Evolutionary conservation across 2,329 filamentous ascomycete genomes (phyloP).

Genomic region (Fusarium sp.): DNA sequence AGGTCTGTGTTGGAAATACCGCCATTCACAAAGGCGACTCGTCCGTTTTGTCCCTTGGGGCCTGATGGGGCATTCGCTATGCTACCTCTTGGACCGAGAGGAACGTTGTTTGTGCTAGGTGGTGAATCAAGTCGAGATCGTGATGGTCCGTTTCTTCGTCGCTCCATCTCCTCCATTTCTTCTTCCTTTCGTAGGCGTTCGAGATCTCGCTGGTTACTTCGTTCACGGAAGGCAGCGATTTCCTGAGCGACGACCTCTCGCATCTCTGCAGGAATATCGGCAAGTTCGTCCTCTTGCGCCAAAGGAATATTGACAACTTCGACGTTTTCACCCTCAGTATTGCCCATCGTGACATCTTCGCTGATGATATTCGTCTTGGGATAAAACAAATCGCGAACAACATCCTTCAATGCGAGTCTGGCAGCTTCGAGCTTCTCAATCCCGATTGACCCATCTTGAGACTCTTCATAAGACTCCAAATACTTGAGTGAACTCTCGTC

Average conservation of each 20-base stretch:
- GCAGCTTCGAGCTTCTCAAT: constrained; percentile 78
- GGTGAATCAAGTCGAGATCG: constrained; percentile 80
- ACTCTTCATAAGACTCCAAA: constrained; percentile 81
- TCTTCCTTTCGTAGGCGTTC: constrained; percentile 90
- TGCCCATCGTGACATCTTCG: constrained; percentile 77
- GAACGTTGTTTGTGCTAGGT: constrained; percentile 62
- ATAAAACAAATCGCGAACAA: constrained; percentile 78
- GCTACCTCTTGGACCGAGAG: constrained; percentile 56
- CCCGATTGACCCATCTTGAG: constrained; percentile 70
- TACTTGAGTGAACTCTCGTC: constrained; percentile 87
- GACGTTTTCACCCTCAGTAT: constrained; percentile 72
- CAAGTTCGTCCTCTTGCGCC: constrained; percentile 88
- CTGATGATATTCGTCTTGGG: constrained; percentile 61
- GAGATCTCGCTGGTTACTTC: constrained; percentile 87
- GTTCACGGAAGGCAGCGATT: constrained; percentile 92
- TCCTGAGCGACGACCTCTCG: constrained; percentile 93
- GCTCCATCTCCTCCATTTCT: constrained; percentile 88
- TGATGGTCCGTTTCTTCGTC: constrained; percentile 72
- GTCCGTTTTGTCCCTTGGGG: constrained; percentile 73
- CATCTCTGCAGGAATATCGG: constrained; percentile 96
- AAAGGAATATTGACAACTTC: constrained; percentile 93
- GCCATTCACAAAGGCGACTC: constrained; percentile 85
- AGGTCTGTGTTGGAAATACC: constrained; percentile 70
- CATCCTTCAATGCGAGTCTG: constrained; percentile 72
- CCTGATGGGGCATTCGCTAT: constrained; percentile 80